Percentiles rank a stretch among this genome's conserved stretches.
These are phyloP conservation scores for Calonectria pseudoreteaudii DNA, from an alignment of 2,329 filamentous ascomycete genomes.

Conservation along the genomic window DNA sequence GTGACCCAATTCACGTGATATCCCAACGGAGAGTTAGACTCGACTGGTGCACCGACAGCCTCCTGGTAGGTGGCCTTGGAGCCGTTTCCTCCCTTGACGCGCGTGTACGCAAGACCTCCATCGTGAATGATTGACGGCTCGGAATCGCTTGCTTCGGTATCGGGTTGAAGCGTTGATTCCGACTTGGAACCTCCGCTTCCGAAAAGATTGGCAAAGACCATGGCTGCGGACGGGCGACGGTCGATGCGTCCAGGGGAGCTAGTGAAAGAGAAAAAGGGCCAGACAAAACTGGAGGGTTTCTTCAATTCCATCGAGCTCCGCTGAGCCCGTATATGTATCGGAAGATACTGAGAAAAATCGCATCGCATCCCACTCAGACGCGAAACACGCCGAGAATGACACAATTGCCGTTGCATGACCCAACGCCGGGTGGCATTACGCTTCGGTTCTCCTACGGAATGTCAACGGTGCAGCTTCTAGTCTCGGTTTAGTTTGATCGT, in stretches of 20 bases:
- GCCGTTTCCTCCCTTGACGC: conserved; percentile 57
- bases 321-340: neutral
- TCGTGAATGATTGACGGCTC: conserved; percentile 10
- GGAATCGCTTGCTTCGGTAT: conserved; percentile 1
- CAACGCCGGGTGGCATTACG: neutral
- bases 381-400: conserved; percentile 2
- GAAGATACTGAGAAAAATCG: neutral
- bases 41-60: conserved; percentile 70
- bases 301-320: neutral
- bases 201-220: conserved; percentile 4
- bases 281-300: neutral
- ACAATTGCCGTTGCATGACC: neutral
- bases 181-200: neutral
- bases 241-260: neutral
- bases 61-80: conserved; percentile 67
- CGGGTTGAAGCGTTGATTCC: neutral
- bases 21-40: conserved; percentile 67
- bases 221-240: neutral
- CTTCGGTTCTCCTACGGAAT: neutral
- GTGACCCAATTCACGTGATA: conserved; percentile 67
- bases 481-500: neutral
- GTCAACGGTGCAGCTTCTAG: neutral
- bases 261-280: neutral
- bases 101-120: conserved; percentile 26
- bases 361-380: neutral